A percentile compares a stretch with the other conserved stretches of the same genome.
Conservation (phyloP, 23 red algal genomes). For the Chondrus crispus region DNA sequence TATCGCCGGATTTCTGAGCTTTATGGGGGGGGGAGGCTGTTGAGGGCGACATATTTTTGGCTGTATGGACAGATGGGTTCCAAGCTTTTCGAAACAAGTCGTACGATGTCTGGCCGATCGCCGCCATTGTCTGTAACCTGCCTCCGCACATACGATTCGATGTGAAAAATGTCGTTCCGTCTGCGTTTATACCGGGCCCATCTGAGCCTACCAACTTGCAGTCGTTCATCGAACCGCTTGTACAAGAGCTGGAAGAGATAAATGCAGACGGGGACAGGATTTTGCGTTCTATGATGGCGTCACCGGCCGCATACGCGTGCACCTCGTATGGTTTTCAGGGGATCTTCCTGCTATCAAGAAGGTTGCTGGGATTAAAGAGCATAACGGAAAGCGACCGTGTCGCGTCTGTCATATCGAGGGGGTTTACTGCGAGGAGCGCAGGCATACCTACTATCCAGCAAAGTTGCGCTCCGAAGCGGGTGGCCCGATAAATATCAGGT, state of each 20-base stretch:
- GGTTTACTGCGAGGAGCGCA: neutral
- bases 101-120: neutral
- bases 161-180: neutral
- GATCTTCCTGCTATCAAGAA: slow-evolving; percentile 2
- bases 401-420: neutral
- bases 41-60: neutral
- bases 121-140: neutral
- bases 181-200: neutral
- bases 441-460: neutral
- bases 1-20: neutral
- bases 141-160: neutral
- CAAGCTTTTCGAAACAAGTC: neutral
- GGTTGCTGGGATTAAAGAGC: neutral
- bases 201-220: neutral
- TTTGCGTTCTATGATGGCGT: neutral
- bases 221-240: neutral
- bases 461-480: neutral
- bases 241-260: neutral
- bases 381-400: neutral
- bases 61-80: neutral
- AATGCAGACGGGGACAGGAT: neutral
- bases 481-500: neutral
- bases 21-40: neutral
- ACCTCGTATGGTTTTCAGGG: neutral
- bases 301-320: neutral